Evolutionary conservation across 176 grass and related monocot species (phyloP).

Genomic region (Olyra latifolia): DNA sequence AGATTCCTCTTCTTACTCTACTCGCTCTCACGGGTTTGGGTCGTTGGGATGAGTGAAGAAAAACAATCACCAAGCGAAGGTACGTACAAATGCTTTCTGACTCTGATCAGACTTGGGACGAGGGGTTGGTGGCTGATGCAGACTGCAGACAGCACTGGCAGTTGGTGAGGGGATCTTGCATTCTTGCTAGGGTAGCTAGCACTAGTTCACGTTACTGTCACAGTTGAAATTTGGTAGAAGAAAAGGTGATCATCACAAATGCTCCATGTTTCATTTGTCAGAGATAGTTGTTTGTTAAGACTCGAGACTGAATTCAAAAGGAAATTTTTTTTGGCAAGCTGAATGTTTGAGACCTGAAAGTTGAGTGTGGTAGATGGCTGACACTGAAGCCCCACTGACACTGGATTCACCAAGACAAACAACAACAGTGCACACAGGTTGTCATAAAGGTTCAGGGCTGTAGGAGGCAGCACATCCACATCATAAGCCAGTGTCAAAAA

Average conservation of each 20-base stretch:
- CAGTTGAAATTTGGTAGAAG: neutral
- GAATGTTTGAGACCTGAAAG: neutral
- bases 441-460: neutral
- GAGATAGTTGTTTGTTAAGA: neutral
- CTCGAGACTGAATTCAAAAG: neutral
- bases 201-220: neutral
- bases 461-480: neutral
- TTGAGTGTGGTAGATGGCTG: neutral
- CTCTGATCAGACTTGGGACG: slow-evolving; percentile 26
- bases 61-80: neutral
- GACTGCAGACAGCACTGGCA: slow-evolving; percentile 11
- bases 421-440: neutral
- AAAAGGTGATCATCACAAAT: neutral
- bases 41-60: slow-evolving; percentile 18
- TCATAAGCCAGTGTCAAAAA: neutral
- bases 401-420: neutral
- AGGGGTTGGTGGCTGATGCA: slow-evolving; percentile 48
- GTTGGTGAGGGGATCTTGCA: neutral
- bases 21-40: neutral
- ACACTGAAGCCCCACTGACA: neutral
- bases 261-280: neutral
- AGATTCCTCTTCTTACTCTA: neutral
- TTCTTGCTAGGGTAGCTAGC: neutral
- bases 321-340: neutral
- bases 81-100: slow-evolving; percentile 18